A percentile compares a stretch with the other conserved stretches of the same genome.
These are phyloP conservation scores for Inonotus obliquus DNA, from an alignment of 1,284 basidiomycete species.

Conservation along the genomic window DNA sequence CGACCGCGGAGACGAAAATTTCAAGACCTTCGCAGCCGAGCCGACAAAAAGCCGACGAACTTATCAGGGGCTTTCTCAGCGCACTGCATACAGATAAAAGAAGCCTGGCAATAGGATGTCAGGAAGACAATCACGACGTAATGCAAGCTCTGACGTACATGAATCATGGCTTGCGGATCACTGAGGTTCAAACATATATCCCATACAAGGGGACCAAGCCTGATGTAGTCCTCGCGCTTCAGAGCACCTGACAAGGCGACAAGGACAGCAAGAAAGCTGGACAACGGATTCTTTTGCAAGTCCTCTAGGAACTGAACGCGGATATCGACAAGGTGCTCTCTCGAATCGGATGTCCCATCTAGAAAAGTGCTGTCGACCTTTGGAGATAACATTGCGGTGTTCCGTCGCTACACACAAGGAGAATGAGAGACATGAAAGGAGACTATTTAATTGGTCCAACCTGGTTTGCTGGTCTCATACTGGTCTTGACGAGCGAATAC, in stretches of 20 bases:
- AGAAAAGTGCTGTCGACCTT: constrained; percentile 22
- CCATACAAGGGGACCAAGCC: constrained; percentile 54
- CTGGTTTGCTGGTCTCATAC: constrained; percentile 38
- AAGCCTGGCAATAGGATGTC: constrained; percentile 38
- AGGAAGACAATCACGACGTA: not conserved
- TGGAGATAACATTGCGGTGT: constrained; percentile 37
- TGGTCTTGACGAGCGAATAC: constrained; percentile 46
- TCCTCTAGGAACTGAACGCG: constrained; percentile 39
- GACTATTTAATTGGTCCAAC: constrained; percentile 27
- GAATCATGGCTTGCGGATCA: constrained; percentile 40
- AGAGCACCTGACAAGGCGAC: constrained; percentile 56
- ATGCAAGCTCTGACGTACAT: constrained; percentile 37
- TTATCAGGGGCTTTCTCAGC: constrained; percentile 55
- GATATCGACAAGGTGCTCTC: constrained; percentile 29
- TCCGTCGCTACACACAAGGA: constrained; percentile 30
- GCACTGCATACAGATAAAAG: constrained; percentile 66
- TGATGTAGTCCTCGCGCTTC: constrained; percentile 40
- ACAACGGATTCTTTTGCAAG: constrained; percentile 40
- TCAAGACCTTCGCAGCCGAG: constrained; percentile 1
- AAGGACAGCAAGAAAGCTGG: constrained; percentile 49
- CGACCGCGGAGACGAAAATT: not conserved
- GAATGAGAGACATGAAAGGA: not conserved
- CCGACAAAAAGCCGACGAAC: constrained; percentile 32
- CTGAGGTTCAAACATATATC: constrained; percentile 39
- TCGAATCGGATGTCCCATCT: constrained; percentile 21